phyloP scores from a whole-genome alignment of 768 basidiomycete species.

The Mycena rebaudengoi region DNA sequence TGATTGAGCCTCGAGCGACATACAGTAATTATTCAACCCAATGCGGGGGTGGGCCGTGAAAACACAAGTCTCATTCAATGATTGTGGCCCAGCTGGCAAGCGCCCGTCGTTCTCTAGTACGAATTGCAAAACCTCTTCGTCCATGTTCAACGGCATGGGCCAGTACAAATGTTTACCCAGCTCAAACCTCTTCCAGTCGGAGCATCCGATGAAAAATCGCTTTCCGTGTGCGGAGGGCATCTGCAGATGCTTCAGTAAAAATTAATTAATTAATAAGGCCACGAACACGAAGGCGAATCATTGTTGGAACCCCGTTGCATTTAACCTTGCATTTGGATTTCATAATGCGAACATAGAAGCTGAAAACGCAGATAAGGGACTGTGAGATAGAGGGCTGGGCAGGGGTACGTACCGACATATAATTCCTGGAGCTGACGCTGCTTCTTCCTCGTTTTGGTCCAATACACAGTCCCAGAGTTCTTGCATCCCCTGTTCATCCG shows the following conservation, averaged over 20 bases:
- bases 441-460: too few species aligned
- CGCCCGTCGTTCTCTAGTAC: slow-evolving; percentile 4
- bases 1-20: not conserved
- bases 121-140: not conserved
- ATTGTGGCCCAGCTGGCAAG: not conserved
- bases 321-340: not conserved
- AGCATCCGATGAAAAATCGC: slow-evolving; percentile 10
- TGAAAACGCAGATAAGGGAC: not conserved
- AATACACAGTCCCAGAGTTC: not conserved
- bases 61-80: not conserved
- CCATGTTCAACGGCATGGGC: not conserved
- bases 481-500: not conserved
- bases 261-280: not conserved
- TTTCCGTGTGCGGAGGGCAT: not conserved
- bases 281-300: not conserved
- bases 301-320: slow-evolving; percentile 1
- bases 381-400: not conserved
- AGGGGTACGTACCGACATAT: too few species aligned
- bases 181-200: not conserved
- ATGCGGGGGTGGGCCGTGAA: slow-evolving; percentile 9
- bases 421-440: too few species aligned
- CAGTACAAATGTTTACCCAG: not conserved
- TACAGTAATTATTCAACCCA: slow-evolving; percentile 2
- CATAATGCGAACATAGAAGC: not conserved
- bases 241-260: not conserved